These are phyloP conservation scores for Handroanthus guayacan DNA, from an alignment of 257 asterid genomes.

Conservation along the genomic window DNA sequence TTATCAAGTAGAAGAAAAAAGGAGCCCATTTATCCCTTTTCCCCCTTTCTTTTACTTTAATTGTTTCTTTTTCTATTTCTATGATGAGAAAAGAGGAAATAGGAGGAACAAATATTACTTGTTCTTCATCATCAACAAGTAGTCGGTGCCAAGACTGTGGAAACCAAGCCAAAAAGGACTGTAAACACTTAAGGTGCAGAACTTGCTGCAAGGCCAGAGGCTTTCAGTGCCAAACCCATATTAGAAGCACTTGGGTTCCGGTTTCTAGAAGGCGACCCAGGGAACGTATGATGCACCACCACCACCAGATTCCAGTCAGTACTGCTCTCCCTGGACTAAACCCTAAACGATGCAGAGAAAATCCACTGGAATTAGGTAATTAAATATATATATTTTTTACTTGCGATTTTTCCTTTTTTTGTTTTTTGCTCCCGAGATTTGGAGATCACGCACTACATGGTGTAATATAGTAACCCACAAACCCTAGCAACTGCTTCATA, in stretches of 20 bases:
- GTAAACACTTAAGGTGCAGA: constrained; percentile 53
- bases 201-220: constrained; percentile 67
- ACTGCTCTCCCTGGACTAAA: constrained; percentile 30
- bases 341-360: constrained; percentile 60
- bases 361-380: constrained; percentile 23
- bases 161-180: constrained; percentile 66
- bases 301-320: neutral
- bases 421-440: constrained; percentile 21
- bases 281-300: constrained; percentile 37
- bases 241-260: constrained; percentile 69
- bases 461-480: constrained; percentile 35
- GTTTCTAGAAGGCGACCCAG: constrained; percentile 47
- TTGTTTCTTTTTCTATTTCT: neutral
- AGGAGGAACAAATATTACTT: neutral
- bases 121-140: constrained; percentile 13
- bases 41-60: neutral
- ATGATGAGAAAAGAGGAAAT: constrained; percentile 28
- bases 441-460: constrained; percentile 29
- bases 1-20: neutral
- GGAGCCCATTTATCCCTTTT: neutral
- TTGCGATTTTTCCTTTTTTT: neutral
- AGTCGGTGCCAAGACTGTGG: constrained; percentile 63
- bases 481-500: constrained; percentile 45
- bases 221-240: constrained; percentile 61
- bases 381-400: neutral